phyloP scores from a whole-genome alignment of 345 rosid genomes.

The Populus pruinosa region DNA sequence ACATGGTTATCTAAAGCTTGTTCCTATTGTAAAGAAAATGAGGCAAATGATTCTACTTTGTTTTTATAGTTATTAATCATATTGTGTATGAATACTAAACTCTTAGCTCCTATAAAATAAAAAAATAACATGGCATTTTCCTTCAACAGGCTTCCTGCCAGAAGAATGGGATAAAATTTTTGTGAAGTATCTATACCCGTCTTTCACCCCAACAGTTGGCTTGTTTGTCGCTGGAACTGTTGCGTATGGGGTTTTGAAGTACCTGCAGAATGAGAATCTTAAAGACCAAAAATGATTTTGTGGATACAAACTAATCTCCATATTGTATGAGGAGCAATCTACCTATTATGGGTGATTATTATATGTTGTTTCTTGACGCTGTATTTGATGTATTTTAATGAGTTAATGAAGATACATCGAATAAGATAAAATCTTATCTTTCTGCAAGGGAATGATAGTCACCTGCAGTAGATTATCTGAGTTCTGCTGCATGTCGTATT shows the following conservation, averaged over 20 bases:
- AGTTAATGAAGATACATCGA: neutral
- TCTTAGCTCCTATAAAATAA: neutral
- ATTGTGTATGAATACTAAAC: neutral
- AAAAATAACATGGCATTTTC: constrained; percentile 5
- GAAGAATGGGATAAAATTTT: constrained; percentile 77
- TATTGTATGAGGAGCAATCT: constrained; percentile 8
- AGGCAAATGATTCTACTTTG: neutral
- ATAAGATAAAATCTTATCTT: neutral
- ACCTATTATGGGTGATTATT: neutral
- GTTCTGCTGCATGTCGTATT: neutral
- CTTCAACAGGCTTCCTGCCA: constrained; percentile 67
- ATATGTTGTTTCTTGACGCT: neutral
- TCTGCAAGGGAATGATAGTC: neutral
- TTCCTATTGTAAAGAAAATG: neutral
- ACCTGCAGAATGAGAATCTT: constrained; percentile 72
- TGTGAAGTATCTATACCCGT: constrained; percentile 80
- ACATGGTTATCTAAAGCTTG: neutral
- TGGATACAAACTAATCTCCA: neutral
- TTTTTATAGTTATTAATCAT: neutral
- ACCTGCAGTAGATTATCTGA: neutral
- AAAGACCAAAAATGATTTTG: constrained; percentile 46
- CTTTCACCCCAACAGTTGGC: constrained; percentile 73
- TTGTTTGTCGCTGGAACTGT: constrained; percentile 78
- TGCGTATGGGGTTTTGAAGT: constrained; percentile 68
- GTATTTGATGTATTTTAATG: neutral